Percentiles rank a stretch among this genome's conserved stretches.
phyloP scores from a whole-genome alignment of 1,139 yeast species.

The Yamadazyma blattariae region DNA sequence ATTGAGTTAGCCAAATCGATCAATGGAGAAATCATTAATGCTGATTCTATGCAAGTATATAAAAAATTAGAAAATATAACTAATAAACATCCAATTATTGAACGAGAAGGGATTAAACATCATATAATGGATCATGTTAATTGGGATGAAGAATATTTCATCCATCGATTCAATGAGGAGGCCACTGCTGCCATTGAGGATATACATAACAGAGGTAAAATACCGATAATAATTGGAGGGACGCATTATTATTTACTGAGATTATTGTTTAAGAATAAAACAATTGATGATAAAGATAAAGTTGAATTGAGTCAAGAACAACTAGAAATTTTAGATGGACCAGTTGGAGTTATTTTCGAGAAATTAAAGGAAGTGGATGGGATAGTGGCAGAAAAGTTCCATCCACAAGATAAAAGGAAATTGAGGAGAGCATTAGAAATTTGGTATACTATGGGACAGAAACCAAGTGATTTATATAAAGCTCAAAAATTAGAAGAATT shows the following conservation, averaged over 20 bases:
- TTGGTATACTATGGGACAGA: slow-evolving; percentile 60
- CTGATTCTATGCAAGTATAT: slow-evolving; percentile 97
- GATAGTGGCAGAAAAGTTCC: slow-evolving; percentile 72
- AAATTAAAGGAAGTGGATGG: slow-evolving; percentile 62
- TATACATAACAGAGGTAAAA: slow-evolving; percentile 66
- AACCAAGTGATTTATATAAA: slow-evolving; percentile 68
- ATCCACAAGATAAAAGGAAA: slow-evolving; percentile 85
- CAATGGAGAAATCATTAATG: slow-evolving; percentile 89
- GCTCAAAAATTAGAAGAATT: slow-evolving; percentile 51
- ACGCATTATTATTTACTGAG: slow-evolving; percentile 90
- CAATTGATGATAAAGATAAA: slow-evolving; percentile 31
- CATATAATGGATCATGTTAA: slow-evolving; percentile 82
- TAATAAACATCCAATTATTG: slow-evolving; percentile 83
- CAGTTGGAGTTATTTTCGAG: slow-evolving; percentile 48
- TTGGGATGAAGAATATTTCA: slow-evolving; percentile 80
- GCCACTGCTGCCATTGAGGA: slow-evolving; percentile 59
- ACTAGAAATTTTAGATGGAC: slow-evolving; percentile 50
- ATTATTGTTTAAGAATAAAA: slow-evolving; percentile 67
- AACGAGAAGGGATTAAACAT: slow-evolving; percentile 72
- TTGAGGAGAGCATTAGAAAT: slow-evolving; percentile 80
- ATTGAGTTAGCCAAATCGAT: slow-evolving; percentile 75
- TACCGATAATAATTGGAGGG: slow-evolving; percentile 93
- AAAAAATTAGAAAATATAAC: slow-evolving; percentile 71
- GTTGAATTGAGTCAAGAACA: slow-evolving; percentile 40
- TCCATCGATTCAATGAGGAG: slow-evolving; percentile 77